phyloP scores from a whole-genome alignment of 192 early-diverging fungal species.

The Linnemannia elongata region DNA sequence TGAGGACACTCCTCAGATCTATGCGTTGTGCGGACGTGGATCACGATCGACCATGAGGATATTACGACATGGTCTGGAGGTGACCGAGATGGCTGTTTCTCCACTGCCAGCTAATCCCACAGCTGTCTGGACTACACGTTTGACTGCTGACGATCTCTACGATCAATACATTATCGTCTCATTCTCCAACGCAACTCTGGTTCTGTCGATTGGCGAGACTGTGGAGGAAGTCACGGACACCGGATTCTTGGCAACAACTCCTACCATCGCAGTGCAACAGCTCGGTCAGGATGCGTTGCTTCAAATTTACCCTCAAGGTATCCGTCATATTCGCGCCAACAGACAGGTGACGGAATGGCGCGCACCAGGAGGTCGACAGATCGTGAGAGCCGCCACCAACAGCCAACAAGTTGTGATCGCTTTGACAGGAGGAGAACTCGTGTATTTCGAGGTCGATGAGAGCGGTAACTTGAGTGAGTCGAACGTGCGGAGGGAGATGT shows the following conservation, averaged over 20 bases:
- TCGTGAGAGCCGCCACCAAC: conserved; percentile 87
- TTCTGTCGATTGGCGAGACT: conserved; percentile 92
- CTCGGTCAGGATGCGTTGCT: conserved; percentile 90
- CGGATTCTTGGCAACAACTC: conserved; percentile 85
- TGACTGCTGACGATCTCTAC: conserved; percentile 54
- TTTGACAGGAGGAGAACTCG: conserved; percentile 84
- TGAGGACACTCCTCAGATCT: conserved; percentile 96
- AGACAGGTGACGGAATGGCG: conserved; percentile 95
- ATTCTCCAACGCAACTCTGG: conserved; percentile 93
- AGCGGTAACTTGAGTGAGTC: conserved; percentile 88
- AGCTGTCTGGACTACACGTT: conserved; percentile 87
- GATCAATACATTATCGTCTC: conserved; percentile 94
- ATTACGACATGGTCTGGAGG: conserved; percentile 93
- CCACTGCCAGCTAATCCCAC: conserved; percentile 95
- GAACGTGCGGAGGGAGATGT: conserved; percentile 81
- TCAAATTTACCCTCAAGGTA: conserved; percentile 89
- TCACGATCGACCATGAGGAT: conserved; percentile 87
- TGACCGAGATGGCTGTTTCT: conserved; percentile 90
- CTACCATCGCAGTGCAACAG: conserved; percentile 88
- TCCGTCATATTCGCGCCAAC: conserved; percentile 91
- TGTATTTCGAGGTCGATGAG: conserved; percentile 95
- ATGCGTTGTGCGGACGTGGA: conserved; percentile 88
- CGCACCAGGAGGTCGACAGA: conserved; percentile 79
- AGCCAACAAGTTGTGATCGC: conserved; percentile 87
- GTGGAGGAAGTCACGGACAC: conserved; percentile 94